Conservation (phyloP, 2,329 filamentous ascomycete genomes). For the Chalara sp. region DNA sequence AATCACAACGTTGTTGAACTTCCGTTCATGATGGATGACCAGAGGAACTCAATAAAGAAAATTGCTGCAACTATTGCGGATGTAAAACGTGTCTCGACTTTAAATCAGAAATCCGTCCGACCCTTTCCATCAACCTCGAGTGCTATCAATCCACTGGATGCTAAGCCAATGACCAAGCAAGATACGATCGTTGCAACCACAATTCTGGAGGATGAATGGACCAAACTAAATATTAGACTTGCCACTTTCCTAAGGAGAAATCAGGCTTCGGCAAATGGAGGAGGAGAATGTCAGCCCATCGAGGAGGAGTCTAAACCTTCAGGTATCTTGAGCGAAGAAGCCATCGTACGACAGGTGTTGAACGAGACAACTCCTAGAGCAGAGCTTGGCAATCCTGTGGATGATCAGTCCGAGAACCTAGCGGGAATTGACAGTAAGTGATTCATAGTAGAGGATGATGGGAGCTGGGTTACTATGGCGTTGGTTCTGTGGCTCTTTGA, state of each 20-base stretch:
- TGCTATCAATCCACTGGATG: no score
- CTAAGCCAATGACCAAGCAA: background rate
- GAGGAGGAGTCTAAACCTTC: slow-evolving; percentile 22
- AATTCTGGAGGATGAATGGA: background rate
- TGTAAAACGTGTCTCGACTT: no score
- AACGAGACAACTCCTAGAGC: slow-evolving; percentile 25
- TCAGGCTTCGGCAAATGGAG: slow-evolving; percentile 10
- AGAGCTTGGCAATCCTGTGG: slow-evolving; percentile 23
- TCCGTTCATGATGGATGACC: slow-evolving; percentile 56
- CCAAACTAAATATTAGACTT: background rate
- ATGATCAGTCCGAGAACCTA: background rate
- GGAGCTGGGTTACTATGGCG: no score
- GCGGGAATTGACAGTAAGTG: no score
- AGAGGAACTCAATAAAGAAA: slow-evolving; percentile 51
- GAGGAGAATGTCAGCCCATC: background rate
- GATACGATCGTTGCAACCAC: background rate
- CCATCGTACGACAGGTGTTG: slow-evolving; percentile 26
- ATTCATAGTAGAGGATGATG: no score
- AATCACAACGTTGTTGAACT: slow-evolving; percentile 58
- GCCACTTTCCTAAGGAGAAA: background rate
- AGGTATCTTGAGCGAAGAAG: slow-evolving; percentile 23
- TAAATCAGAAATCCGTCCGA: no score
- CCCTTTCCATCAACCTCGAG: no score
- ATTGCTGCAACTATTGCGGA: slow-evolving; percentile 7
- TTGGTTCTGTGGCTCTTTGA: no score